A percentile compares a stretch with the other conserved stretches of the same genome.
These are phyloP conservation scores for Edhazardia aedis DNA, from an alignment of 371 early-diverging fungal genomes.

Conservation along the genomic window DNA sequence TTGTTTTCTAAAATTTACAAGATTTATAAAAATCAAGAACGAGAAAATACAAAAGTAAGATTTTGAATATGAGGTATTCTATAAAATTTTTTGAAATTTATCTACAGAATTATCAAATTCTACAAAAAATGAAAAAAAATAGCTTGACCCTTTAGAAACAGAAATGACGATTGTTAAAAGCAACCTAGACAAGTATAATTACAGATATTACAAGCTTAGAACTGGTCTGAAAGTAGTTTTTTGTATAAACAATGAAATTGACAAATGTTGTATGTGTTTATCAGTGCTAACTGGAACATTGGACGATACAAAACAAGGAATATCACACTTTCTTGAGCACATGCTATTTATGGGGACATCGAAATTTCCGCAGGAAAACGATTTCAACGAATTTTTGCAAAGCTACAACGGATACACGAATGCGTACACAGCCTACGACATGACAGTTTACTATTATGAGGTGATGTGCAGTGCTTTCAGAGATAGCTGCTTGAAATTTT, in stretches of 20 bases:
- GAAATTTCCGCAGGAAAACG: slow-evolving; percentile 40
- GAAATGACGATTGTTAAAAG: slow-evolving; percentile 7
- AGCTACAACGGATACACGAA: slow-evolving; percentile 36
- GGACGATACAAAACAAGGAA: slow-evolving; percentile 32
- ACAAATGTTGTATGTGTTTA: slow-evolving; percentile 33
- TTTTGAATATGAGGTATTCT: too few species aligned
- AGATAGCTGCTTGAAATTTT: slow-evolving; percentile 27
- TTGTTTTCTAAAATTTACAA: too few species aligned
- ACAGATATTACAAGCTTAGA: slow-evolving; percentile 17
- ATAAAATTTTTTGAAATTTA: too few species aligned
- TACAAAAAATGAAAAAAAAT: too few species aligned
- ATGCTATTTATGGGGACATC: slow-evolving; percentile 47
- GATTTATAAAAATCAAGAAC: too few species aligned
- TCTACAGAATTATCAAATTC: too few species aligned
- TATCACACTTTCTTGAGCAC: slow-evolving; percentile 47
- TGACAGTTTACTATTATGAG: slow-evolving; percentile 40
- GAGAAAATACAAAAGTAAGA: too few species aligned
- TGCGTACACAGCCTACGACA: slow-evolving; percentile 38
- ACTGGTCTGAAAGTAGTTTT: slow-evolving; percentile 34
- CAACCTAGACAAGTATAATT: slow-evolving; percentile 21
- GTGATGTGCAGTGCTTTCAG: slow-evolving; percentile 17
- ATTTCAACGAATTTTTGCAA: slow-evolving; percentile 28
- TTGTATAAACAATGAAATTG: slow-evolving; percentile 9
- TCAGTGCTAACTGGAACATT: slow-evolving; percentile 35
- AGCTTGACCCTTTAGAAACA: too few species aligned